Base-by-base conservation (phyloP, 495 filamentous ascomycete genomes). In the Penicillium alfredii region DNA sequence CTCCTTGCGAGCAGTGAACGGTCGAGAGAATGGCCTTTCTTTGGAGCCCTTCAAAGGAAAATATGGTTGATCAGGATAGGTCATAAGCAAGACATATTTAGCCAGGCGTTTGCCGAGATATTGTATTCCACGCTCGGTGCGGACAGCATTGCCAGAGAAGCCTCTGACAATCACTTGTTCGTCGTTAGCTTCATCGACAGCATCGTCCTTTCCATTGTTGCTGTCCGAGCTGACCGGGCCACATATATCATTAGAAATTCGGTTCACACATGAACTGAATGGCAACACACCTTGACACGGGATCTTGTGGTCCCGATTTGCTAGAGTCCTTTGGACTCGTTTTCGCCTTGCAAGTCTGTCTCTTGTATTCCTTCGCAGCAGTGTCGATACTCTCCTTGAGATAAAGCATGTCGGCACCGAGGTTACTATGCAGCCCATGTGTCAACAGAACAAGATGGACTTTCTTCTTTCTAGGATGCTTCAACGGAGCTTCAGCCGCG, bases 391-490 rank as follows among this genome's bases (percentile, higher is more conserved):
- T 89, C 58, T 98, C 92, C 53, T 98, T 98, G 49, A 98, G 59
- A 56, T 84, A 98, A 17, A 98, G 68, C 93, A 98, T 94, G 64
- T 98, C 92, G 25, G 87, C 79, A 2, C 93, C 88, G n/a, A 95
- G 72, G 61, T 98, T 98, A 61, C 89, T 93, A 58, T 97, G 92
- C 43, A 98, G 60, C 1, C 92, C 92, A 68, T 98, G 92, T 0
- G 92, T 97, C 35, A 98, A 55, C 6, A 98, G 72, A 6, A 98
- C 92, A 39, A 98, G 67, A 52, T 98, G 92, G 0, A 97, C 66
- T 47, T 80, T 88, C 63, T 85, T 90, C 49, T 51, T 63, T 27
- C 34, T 47, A 14, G 25, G 19, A 8, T 22, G n/a, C 8, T 42
- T 37, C 26, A 8, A 14, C 11, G 32, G 18, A 15, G 13, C 13